Percentiles rank a stretch among this genome's conserved stretches.
These are phyloP conservation scores for Fraxinus pennsylvanica DNA, from an alignment of 257 asterid species.

Conservation along the genomic window DNA sequence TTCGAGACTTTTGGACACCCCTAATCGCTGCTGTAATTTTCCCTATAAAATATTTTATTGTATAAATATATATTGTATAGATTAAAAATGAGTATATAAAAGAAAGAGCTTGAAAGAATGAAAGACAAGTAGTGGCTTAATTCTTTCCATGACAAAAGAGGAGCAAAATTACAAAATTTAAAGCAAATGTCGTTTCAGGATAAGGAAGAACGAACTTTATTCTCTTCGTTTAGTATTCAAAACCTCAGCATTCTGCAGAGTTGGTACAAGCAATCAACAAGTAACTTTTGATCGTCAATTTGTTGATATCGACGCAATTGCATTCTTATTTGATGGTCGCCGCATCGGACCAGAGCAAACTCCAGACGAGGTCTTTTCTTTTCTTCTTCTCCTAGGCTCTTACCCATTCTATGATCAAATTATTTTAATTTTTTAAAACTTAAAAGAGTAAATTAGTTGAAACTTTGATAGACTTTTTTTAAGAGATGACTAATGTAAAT, in stretches of 20 bases:
- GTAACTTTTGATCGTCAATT: constrained; percentile 34
- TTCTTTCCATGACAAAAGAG: neutral
- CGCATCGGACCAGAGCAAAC: constrained; percentile 58
- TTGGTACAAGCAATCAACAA: neutral
- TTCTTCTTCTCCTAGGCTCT: neutral
- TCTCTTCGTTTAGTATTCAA: neutral
- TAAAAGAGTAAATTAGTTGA: too few relatives aligned
- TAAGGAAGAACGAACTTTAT: neutral
- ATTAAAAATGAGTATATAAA: too few relatives aligned
- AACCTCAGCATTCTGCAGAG: neutral
- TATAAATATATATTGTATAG: too few relatives aligned
- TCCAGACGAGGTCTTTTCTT: constrained; percentile 55
- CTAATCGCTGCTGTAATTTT: too few relatives aligned
- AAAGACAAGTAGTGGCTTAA: too few relatives aligned
- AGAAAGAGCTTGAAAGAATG: too few relatives aligned
- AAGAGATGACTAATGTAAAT: too few relatives aligned
- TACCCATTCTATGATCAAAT: neutral
- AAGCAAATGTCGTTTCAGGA: neutral
- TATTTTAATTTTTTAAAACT: too few relatives aligned
- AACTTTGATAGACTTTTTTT: too few relatives aligned
- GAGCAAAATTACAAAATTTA: neutral
- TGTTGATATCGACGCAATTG: constrained; percentile 38
- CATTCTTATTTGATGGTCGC: constrained; percentile 59
- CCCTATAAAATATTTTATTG: too few relatives aligned
- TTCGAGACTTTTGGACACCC: too few relatives aligned